These are phyloP conservation scores for Hondaea fermentalgiana DNA, from an alignment of 108 stramenopile species.

Conservation along the genomic window DNA sequence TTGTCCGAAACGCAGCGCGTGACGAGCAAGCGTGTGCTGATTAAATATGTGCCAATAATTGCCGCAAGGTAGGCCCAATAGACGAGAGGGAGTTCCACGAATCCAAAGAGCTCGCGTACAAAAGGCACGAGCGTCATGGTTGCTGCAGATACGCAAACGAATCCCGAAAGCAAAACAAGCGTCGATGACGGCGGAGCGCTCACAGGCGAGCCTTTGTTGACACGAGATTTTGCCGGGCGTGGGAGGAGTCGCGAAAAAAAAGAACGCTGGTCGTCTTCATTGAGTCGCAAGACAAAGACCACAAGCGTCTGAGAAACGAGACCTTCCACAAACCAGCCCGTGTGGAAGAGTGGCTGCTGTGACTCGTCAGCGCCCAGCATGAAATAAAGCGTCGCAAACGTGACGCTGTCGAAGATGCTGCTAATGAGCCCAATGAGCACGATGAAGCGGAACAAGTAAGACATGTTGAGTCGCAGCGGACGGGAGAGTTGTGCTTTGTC, in stretches of 20 bases:
- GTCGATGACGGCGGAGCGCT: background rate
- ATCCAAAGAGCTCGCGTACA: background rate
- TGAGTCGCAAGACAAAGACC: background rate
- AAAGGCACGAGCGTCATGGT: background rate
- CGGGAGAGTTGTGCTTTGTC: background rate
- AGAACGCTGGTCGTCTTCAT: background rate
- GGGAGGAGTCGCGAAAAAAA: background rate
- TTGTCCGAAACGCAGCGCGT: background rate
- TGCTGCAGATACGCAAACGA: background rate
- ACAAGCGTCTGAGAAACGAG: background rate
- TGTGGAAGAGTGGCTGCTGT: slow-evolving; percentile 4
- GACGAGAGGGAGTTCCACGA: background rate
- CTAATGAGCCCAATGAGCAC: background rate
- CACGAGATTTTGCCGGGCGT: background rate
- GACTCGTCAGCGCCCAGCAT: background rate
- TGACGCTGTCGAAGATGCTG: background rate
- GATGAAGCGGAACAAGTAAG: background rate
- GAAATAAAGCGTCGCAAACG: background rate
- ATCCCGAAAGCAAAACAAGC: background rate
- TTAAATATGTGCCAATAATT: background rate
- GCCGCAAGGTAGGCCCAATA: background rate
- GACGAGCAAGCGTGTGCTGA: background rate
- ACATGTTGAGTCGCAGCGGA: background rate
- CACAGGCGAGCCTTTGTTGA: background rate
- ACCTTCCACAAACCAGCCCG: slow-evolving; percentile 13